Evolutionary conservation across 2,329 filamentous ascomycete genomes (phyloP).

Genomic region (Curvularia sp.): DNA sequence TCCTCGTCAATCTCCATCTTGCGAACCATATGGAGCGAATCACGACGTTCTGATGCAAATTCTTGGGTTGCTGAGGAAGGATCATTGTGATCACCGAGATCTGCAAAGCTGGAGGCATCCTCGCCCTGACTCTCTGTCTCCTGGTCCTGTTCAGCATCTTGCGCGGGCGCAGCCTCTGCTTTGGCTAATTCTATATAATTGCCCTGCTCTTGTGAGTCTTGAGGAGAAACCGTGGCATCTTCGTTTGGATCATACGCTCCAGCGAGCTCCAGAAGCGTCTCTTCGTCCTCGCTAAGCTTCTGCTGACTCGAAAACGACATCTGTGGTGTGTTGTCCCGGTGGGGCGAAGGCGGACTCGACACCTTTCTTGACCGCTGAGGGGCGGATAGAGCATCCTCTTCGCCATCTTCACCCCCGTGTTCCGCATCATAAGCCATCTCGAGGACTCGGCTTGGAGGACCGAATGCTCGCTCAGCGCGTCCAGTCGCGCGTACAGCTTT

Average conservation of each 20-base stretch:
- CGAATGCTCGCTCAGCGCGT: slow-evolving; percentile 13
- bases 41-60: background rate
- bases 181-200: background rate
- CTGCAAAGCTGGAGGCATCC: background rate
- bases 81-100: background rate
- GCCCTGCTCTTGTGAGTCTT: background rate
- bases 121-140: background rate
- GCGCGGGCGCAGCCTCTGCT: background rate
- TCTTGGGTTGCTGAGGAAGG: background rate
- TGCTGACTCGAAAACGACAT: background rate
- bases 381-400: background rate
- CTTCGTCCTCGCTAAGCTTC: slow-evolving; percentile 2
- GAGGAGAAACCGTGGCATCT: background rate
- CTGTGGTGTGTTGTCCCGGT: background rate
- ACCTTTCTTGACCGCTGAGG: background rate
- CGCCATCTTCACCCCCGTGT: background rate
- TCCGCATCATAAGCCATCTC: slow-evolving; percentile 11
- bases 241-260: background rate
- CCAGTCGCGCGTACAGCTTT: slow-evolving; percentile 4
- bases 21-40: background rate
- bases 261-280: slow-evolving; percentile 7
- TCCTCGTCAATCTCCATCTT: slow-evolving; percentile 5
- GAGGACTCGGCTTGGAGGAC: slow-evolving; percentile 8
- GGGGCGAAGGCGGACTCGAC: background rate
- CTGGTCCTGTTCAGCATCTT: background rate